These are phyloP conservation scores for Tilletia caries DNA, from an alignment of 1,284 basidiomycete genomes.

Conservation along the genomic window DNA sequence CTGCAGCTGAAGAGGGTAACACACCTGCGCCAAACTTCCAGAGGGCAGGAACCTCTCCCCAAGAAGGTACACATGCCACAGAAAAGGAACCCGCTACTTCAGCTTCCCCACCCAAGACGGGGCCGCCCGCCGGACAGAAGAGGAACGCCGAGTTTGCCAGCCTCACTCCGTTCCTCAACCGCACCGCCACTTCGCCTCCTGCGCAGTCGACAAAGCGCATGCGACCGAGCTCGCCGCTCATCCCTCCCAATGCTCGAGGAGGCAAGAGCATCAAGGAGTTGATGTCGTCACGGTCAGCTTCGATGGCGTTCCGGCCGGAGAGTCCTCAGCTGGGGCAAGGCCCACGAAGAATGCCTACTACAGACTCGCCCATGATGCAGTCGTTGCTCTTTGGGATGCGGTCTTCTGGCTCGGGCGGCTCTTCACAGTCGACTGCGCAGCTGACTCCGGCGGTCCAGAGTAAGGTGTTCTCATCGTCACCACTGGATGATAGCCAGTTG, in stretches of 20 bases:
- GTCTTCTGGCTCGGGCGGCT: too few species aligned
- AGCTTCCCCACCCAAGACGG: too few species aligned
- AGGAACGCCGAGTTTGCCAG: background rate
- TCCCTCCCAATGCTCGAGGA: background rate
- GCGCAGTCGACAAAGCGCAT: background rate
- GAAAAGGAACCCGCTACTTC: too few species aligned
- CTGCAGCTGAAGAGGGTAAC: too few species aligned
- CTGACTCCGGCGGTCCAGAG: too few species aligned
- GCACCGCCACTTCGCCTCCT: background rate
- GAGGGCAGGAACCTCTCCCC: too few species aligned
- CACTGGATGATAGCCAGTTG: too few species aligned
- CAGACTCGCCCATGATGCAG: background rate
- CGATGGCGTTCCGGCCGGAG: background rate
- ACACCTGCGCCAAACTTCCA: too few species aligned
- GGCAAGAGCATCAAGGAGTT: background rate
- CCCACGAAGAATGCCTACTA: too few species aligned
- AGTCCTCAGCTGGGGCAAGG: background rate
- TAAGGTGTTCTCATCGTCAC: too few species aligned
- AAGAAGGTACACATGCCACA: too few species aligned
- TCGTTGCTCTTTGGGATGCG: background rate
- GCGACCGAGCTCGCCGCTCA: background rate
- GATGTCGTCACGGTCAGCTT: background rate
- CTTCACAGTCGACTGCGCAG: too few species aligned
- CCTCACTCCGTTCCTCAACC: background rate
- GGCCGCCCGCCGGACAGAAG: background rate